Base-by-base conservation (phyloP, 768 basidiomycete genomes). In the Atractiella rhizophila region DNA sequence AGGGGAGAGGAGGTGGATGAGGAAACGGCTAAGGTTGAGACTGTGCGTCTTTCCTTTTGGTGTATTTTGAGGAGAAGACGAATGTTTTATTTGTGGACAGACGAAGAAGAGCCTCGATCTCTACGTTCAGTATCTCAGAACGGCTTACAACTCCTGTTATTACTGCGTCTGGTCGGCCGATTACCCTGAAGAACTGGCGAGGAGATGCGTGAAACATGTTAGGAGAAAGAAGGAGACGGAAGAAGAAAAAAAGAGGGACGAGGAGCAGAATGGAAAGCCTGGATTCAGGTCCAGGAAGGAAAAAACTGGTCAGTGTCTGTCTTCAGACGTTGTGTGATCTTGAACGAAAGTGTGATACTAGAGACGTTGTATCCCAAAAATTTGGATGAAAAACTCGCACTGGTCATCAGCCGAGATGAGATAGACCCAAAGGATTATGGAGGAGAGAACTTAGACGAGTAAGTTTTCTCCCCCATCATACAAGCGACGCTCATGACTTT, bases 131-230 rank as follows among this genome's bases (percentile, higher is more conserved):
- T 96, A 91, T 62, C 64, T 98, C 56, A 80, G 91, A 51, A 68
- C 73, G 57, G 86, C 79, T 40, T 85, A 76, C 62, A 69, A 82
- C 68, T 74, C 80, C 55, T 91, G 91, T 70, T 98, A 88, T 63
- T 98, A 98, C 63, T 98, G 91, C 67, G 74, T 76, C 53, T 73
- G 81, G 57, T 70, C 80, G 51, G 76, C 74, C 58, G 76, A 88
- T 63, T 83, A 83, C 64, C 62, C 77, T 59, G 91, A 98, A 63
- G 83, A 91, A 65, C 68, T 98, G 54, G 75, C 83, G 60, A 71
- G 82, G 57, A 82, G 83, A 63, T 94, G 88, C 67, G 64, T 91
- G 52, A 73, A 73, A 63, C 91, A 98, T 63, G 66, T 77, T 48
- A 70, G 88, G 61, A 36, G 31, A 39, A 18, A 16, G 24, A 37